Base-by-base conservation (phyloP, 75 land plant species). In the Pinus taeda region DNA sequence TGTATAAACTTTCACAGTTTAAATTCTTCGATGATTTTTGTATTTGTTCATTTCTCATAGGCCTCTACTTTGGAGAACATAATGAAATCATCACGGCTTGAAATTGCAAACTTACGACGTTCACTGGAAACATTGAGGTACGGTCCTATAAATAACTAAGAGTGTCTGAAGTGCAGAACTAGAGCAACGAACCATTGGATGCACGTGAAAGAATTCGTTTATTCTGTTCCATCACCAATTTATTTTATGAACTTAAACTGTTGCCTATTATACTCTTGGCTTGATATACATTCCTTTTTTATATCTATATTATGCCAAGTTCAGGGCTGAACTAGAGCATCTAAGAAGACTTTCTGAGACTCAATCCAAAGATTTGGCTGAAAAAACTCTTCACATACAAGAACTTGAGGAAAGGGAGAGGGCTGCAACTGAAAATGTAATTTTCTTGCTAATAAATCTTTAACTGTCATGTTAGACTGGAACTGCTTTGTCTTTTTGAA, bases 61-160 rank as follows among this genome's bases (percentile, higher is more conserved):
- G 95, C 97, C 66, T 86, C 93, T 85, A 93, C 96, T 22, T 72
- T 97, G 81, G 95, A 88, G 79, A 85, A 85, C 75, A 96, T 90
- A 60, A 83, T 94, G 3, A 91, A 81, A 71, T 76, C 84, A 74
- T 90, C 93, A 71, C 87, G 90, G 79, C 78, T 88, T 42, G 84
- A 95, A 81, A 88, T 90, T 30, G 76, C 88, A 79, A 90, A 91
- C 56, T 82, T 89, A 57, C 90, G 85, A 73, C 88, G 88, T 76
- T 61, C 81, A 18, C 85, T 89, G 69, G 96, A 87, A 59, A 84
- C 80, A 57, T 63, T 88, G 75, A 91, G 96, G 96, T 93, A 80
- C 61, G 61, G 37, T 69, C 14, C 26, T 81, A 21, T 75, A 42
- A 24, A 57, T 59, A n/a, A 60, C 4, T 63, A 63, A 26, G 13